Conservation (phyloP, 805 yeast species). For the Myxozyma sirexii region DNA sequence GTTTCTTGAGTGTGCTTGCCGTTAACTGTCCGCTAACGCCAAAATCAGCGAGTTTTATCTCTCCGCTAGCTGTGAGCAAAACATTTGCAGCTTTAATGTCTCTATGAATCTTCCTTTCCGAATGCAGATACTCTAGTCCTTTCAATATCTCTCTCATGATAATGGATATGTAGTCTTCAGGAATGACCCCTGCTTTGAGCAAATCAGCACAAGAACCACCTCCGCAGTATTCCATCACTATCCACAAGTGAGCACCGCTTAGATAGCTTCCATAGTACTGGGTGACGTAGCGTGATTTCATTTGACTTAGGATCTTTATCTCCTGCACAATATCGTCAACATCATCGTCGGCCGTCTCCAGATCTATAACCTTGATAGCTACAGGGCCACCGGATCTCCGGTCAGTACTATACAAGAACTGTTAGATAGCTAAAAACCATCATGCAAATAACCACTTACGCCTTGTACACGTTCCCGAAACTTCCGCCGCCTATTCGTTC, state of each 20-base stretch:
- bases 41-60: slow-evolving; percentile 84
- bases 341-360: slow-evolving; percentile 79
- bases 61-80: slow-evolving; percentile 67
- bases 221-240: slow-evolving; percentile 93
- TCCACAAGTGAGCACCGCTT: slow-evolving; percentile 73
- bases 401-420: slow-evolving; percentile 35
- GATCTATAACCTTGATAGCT: slow-evolving; percentile 84
- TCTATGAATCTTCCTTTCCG: slow-evolving; percentile 76
- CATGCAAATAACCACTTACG: slow-evolving; percentile 39
- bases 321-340: slow-evolving; percentile 73
- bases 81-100: slow-evolving; percentile 92
- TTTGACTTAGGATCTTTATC: slow-evolving; percentile 68
- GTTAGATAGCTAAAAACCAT: not conserved
- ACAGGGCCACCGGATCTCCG: slow-evolving; percentile 51
- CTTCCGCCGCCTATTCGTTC: slow-evolving; percentile 79
- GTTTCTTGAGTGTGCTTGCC: slow-evolving; percentile 53
- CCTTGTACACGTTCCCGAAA: slow-evolving; percentile 84
- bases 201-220: slow-evolving; percentile 90
- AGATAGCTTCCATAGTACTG: slow-evolving; percentile 65
- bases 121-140: slow-evolving; percentile 79
- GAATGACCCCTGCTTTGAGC: slow-evolving; percentile 56
- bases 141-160: slow-evolving; percentile 64
- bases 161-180: slow-evolving; percentile 62
- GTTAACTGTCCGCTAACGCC: slow-evolving; percentile 88
- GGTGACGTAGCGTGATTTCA: slow-evolving; percentile 70